Base-by-base conservation (phyloP, 108 stramenopile species). In the Ochromonas danica region DNA sequence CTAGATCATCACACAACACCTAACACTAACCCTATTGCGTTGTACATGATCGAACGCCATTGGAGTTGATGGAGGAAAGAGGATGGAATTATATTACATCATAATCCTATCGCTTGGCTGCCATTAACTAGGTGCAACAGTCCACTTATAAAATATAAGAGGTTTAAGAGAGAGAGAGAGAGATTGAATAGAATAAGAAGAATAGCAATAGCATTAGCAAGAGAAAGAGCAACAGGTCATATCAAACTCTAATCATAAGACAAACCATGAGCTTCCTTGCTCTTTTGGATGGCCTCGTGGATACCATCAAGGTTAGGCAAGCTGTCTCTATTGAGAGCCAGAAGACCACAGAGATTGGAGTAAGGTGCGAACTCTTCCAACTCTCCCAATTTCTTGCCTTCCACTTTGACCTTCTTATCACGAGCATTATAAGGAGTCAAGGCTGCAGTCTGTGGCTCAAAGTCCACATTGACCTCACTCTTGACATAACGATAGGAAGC, bases 381-480 rank as follows among this genome's bases (percentile, higher is more conserved):
- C 0, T 79, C 87, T 72, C 83, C 83, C 39, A 71, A 17, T 51
- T 6, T 51, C 22, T 22, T 51, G 45, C n/a, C n/a, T n/a, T n/a
- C 25, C 25, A 60, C 57, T 60, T 60, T 60, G 25, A 25, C 57
- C 57, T 25, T n/a, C n/a, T n/a, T n/a, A n/a, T n/a, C n/a, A n/a
- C n/a, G n/a, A 78, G 78, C 43, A 71, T 90, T 90, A 77, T 90
- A 89, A 42, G 85, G 85, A 17, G 86, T 88, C 31, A 89, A 80
- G 25, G 45, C 33, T 0, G 88, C 85, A 25, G 43, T 61, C 27
- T 78, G 78, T 1, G 88, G 60, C 0, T 85, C 43, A 57, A 88
- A 87, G 71, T 90, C 90, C 28, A 89, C 82, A 60, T 90, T 89
- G 0, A 77, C 77, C n/a, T 83, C 40, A 27, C 83, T 80, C 39